phyloP scores from a whole-genome alignment of 768 basidiomycete genomes.

The Gyrodon lividus region DNA sequence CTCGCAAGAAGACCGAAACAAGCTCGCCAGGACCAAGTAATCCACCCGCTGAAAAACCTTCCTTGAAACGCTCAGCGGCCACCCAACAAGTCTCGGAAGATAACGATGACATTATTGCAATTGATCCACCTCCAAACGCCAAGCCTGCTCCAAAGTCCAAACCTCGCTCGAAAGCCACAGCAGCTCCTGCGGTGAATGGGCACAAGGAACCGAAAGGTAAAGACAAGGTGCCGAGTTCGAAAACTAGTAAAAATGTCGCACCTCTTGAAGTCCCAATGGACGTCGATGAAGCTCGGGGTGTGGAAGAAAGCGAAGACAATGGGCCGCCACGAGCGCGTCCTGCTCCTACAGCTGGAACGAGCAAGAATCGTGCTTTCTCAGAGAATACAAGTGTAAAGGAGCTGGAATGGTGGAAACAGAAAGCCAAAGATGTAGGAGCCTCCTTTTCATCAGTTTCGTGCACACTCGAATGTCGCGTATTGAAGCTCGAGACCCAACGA shows the following conservation, averaged over 20 bases:
- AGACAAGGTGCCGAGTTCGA: constrained; percentile 11
- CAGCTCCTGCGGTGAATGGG: background rate
- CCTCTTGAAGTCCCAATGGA: constrained; percentile 14
- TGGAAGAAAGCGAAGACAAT: constrained; percentile 1
- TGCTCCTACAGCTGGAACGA: constrained; percentile 7
- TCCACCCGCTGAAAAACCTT: constrained; percentile 11
- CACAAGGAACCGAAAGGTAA: constrained; percentile 9
- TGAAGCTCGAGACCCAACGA: constrained; percentile 39
- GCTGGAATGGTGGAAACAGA: constrained; percentile 32
- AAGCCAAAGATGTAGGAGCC: constrained; percentile 23
- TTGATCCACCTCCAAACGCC: constrained; percentile 6
- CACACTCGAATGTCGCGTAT: background rate
- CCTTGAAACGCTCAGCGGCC: constrained; percentile 14
- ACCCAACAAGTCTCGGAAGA: background rate
- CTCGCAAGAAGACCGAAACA: constrained; percentile 19
- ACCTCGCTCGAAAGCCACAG: constrained; percentile 13
- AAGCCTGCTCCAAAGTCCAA: constrained; percentile 18
- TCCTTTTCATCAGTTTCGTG: background rate
- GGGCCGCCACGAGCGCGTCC: constrained; percentile 3
- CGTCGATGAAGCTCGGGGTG: constrained; percentile 5
- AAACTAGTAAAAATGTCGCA: constrained; percentile 7
- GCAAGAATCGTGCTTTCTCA: constrained; percentile 11
- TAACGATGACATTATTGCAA: background rate
- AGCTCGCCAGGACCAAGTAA: constrained; percentile 15
- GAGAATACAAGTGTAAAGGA: constrained; percentile 20